phyloP scores from a whole-genome alignment of 179 eudicot genomes.

The Spergularia azorica region DNA sequence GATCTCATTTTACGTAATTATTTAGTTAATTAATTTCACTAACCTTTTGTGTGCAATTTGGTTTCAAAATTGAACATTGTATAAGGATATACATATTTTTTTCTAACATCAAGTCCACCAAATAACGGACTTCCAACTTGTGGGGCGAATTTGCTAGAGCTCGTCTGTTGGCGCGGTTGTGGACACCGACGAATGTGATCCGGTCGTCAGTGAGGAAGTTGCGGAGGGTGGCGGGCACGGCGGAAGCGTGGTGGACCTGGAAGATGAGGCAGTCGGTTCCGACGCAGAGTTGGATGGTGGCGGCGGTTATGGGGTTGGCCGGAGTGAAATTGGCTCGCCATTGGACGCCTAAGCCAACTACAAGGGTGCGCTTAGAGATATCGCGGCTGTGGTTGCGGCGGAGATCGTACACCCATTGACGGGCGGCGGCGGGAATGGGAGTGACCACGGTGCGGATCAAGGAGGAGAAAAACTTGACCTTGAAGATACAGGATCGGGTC shows the following conservation, averaged over 20 bases:
- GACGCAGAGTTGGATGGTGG: slow-evolving; percentile 27
- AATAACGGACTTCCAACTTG: no score
- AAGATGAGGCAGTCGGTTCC: slow-evolving; percentile 20
- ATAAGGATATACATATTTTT: no score
- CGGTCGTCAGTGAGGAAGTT: slow-evolving; percentile 24
- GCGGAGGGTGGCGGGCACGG: slow-evolving; percentile 30
- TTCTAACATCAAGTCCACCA: no score
- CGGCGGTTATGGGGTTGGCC: background rate
- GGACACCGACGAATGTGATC: slow-evolving; percentile 15
- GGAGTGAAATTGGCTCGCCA: slow-evolving; percentile 11
- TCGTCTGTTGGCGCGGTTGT: no score
- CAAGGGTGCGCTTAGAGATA: slow-evolving; percentile 6
- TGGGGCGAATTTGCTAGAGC: no score
- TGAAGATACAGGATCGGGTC: slow-evolving; percentile 10
- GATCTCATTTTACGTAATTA: no score
- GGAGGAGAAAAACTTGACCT: slow-evolving; percentile 14
- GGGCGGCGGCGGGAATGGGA: slow-evolving; percentile 27
- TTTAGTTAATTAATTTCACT: no score
- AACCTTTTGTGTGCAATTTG: no score
- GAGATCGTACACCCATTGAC: slow-evolving; percentile 25
- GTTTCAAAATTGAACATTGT: no score
- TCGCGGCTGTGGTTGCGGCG: slow-evolving; percentile 11
- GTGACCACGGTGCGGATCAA: slow-evolving; percentile 25
- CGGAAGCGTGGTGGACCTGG: slow-evolving; percentile 21
- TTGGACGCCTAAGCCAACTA: slow-evolving; percentile 34